Evolutionary conservation across 75 land plant genomes (phyloP), one percentile per base, ranked within the genome.

Genomic region (Adiantum capillusveneris): DNA sequence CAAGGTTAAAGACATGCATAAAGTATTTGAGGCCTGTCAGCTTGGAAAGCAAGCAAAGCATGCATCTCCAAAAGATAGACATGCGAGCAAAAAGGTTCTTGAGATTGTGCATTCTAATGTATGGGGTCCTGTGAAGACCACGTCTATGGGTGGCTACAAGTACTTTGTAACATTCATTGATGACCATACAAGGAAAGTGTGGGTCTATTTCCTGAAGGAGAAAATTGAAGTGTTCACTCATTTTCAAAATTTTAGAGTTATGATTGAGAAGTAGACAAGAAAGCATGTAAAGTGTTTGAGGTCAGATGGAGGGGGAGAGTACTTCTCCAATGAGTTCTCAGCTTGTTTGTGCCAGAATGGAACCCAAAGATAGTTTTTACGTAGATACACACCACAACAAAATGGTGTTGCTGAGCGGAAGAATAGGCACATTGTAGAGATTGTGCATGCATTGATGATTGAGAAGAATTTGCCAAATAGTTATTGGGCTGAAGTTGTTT

Each of bases 381-480:
- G 43, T 41, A 41, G 43, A 41, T 41, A n/a, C n/a, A n/a, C n/a
- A n/a, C n/a, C n/a, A n/a, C n/a, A n/a, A n/a, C n/a, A n/a, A n/a
- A n/a, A n/a, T n/a, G n/a, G n/a, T n/a, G n/a, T n/a, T n/a, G n/a
- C n/a, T n/a, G n/a, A n/a, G n/a, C n/a, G n/a, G n/a, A 63, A 41
- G 14, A 64, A 71, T 28, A 57, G 59, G 30, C 57, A 45, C 3
- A 21, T 75, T 18, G 56, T 64, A 48, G 77, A 75, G 17, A 75
- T 60, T 58, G 41, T 51, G 6, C 18, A 63, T 0, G 39, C 39
- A n/a, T n/a, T n/a, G n/a, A n/a, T n/a, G n/a, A n/a, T n/a, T n/a
- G n/a, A n/a, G n/a, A n/a, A n/a, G n/a, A 29, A 34, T 9, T 1
- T 75, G 29, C 67, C 72, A 34, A 63, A 58, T 20, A 31, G 16